Base-by-base conservation (phyloP, 208 protist genomes). In the Leishmania arabica region DNA sequence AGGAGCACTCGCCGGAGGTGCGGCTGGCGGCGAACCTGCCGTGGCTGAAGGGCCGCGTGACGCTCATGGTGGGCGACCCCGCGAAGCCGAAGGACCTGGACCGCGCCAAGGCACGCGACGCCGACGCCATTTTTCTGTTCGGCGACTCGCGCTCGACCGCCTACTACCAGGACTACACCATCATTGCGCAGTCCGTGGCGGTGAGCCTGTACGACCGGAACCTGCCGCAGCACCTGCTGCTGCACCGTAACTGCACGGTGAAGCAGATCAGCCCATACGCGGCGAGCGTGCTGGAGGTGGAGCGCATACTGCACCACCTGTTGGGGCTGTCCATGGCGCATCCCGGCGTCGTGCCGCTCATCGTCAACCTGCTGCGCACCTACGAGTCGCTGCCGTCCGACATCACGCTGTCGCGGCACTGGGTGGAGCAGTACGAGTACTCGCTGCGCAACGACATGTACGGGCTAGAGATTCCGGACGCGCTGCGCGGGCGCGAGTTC, bases 351-450 rank as follows among this genome's bases (percentile, higher is more conserved):
- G 87, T 96, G 45, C 93, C 93, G 34, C 86, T 96, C 58, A 85
- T 96, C 62, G 82, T 96, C 49, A 96, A 96, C 81, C 82, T 96
- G 5, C 85, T 96, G 37, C 90, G 93, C 72, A 95, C 93, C 62
- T 96, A 96, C 77, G 93, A 96, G 78, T 84, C 91, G 27, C 73
- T 91, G 37, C 83, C 90, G 56, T 74, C 87, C 54, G 89, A 96
- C 81, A 83, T 77, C 19, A 85, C 85, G 54, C 77, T 90, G 11
- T 84, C 83, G 21, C 87, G 83, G 34, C 73, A 93, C 65, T 96
- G 93, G 91, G 81, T 96, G 51, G 91, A 95, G 56, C 86, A 95
- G 81, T 96, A 96, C 81, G 93, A 96, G 80, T 95, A 89, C 86
- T 94, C 91, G 27, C 82, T 96, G 51, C 93, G 88, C 53, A 93